Conservation (phyloP, 2,329 filamentous ascomycete species). For the Colletotrichum graminicola region DNA sequence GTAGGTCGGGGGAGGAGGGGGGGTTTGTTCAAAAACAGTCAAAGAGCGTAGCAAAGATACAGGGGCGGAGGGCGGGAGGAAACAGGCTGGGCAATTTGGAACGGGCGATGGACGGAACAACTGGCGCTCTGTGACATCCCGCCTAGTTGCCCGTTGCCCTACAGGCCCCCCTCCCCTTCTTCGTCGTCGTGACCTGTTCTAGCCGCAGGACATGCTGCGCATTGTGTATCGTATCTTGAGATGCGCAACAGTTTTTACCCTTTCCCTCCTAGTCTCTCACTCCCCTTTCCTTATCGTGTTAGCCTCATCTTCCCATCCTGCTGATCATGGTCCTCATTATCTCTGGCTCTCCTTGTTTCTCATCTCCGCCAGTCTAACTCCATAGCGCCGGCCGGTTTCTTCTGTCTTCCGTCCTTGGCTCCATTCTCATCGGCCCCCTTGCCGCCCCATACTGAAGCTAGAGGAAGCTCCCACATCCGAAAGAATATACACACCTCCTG, state of each 20-base stretch:
- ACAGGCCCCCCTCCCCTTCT: no score
- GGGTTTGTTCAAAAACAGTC: not conserved
- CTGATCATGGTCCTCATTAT: not conserved
- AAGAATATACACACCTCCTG: constrained; percentile 1
- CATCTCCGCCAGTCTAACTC: constrained; percentile 33
- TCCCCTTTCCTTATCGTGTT: not conserved
- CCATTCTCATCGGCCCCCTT: not conserved
- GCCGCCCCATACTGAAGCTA: not conserved
- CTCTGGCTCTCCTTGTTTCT: not conserved
- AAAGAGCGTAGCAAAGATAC: not conserved
- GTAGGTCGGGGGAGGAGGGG: not conserved
- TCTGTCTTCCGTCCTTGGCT: not conserved
- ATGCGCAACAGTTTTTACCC: not conserved
- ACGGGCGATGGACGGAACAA: constrained; percentile 2
- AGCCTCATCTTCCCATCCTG: not conserved
- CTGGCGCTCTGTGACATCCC: constrained; percentile 1
- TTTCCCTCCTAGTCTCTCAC: constrained; percentile 1
- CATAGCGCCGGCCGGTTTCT: constrained; percentile 30
- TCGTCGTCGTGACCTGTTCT: not conserved
- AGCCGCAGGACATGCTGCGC: not conserved
- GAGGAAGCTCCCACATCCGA: not conserved
- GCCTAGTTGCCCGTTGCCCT: not conserved
- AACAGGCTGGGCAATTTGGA: not conserved
- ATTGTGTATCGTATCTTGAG: not conserved
- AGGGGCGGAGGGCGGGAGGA: constrained; percentile 1